Percentiles rank a stretch among this genome's conserved stretches.
Conservation (phyloP, 805 yeast genomes). For the Hermanozyma aechmeae region DNA sequence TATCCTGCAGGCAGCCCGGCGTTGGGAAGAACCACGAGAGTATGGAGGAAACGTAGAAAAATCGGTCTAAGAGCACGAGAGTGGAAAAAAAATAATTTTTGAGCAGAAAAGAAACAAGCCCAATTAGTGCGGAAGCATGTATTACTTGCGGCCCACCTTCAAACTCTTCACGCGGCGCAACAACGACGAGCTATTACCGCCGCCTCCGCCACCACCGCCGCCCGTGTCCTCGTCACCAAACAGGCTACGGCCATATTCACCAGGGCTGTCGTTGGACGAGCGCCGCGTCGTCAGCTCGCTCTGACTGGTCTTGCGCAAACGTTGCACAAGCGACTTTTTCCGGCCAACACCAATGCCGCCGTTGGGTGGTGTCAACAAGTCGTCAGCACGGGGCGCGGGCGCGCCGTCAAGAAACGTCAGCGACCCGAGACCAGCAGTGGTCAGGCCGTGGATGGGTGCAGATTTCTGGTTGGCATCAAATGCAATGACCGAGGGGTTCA, state of each 20-base stretch:
- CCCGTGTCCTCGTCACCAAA: conserved; percentile 6
- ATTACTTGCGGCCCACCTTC: conserved; percentile 54
- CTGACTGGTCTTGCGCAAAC: conserved; percentile 37
- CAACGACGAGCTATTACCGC: conserved; percentile 30
- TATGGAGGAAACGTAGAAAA: too few relatives aligned
- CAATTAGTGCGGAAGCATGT: too few relatives aligned
- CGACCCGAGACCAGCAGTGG: conserved; percentile 83
- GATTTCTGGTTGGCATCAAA: conserved; percentile 67
- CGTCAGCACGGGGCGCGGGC: conserved; percentile 60
- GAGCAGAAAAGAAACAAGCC: too few relatives aligned
- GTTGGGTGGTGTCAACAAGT: conserved; percentile 9
- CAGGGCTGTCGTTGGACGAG: conserved; percentile 17
- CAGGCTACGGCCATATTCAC: conserved; percentile 7
- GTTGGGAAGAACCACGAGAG: too few relatives aligned
- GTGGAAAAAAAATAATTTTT: too few relatives aligned
- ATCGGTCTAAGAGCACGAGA: too few relatives aligned
- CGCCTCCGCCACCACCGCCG: conserved; percentile 8
- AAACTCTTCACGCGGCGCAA: conserved; percentile 83
- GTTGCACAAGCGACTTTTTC: conserved; percentile 75
- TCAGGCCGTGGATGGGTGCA: conserved; percentile 72
- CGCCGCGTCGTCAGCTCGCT: conserved; percentile 23
- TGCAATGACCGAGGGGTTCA: conserved; percentile 44
- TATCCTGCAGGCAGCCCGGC: too few relatives aligned
- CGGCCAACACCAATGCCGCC: conserved; percentile 50
- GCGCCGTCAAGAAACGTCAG: conserved; percentile 94